Conservation (phyloP, 1,284 basidiomycete species). For the Hemileccinum hortonii region DNA sequence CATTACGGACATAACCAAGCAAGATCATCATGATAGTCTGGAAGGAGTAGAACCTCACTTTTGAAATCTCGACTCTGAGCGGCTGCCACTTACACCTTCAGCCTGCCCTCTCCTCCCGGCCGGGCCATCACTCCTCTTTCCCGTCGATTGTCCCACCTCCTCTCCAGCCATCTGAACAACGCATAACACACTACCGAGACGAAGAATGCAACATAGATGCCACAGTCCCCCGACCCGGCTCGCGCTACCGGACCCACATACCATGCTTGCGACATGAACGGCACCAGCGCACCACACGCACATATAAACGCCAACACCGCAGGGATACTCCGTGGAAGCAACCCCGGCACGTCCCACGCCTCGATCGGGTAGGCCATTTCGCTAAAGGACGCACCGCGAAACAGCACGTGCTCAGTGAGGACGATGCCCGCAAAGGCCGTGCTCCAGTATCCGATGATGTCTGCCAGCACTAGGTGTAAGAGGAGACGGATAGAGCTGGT, state of each 20-base stretch:
- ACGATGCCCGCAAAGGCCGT: constrained; percentile 53
- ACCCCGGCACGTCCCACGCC: constrained; percentile 22
- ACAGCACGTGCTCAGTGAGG: constrained; percentile 57
- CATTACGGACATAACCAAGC: too few relatives aligned
- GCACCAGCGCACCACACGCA: constrained; percentile 50
- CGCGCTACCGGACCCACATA: constrained; percentile 50
- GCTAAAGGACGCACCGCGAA: constrained; percentile 41
- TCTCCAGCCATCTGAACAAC: constrained; percentile 42
- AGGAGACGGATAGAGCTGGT: not conserved
- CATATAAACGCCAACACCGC: constrained; percentile 48
- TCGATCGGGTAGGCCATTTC: constrained; percentile 25
- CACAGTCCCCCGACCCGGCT: constrained; percentile 56
- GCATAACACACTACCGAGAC: constrained; percentile 41
- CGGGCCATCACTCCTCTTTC: not conserved
- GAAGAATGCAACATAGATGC: constrained; percentile 49
- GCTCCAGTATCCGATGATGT: constrained; percentile 62
- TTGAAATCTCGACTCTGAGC: too few relatives aligned
- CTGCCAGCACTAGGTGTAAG: constrained; percentile 20
- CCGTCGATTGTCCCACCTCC: constrained; percentile 18
- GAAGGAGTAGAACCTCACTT: not conserved
- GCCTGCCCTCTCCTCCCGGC: not conserved
- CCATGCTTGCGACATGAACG: constrained; percentile 61
- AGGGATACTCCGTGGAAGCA: constrained; percentile 31
- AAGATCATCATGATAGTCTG: too few relatives aligned
- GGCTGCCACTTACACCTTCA: constrained; percentile 6